These are phyloP conservation scores for Paraglomus occultum DNA, from an alignment of 192 early-diverging fungal genomes.

Conservation along the genomic window DNA sequence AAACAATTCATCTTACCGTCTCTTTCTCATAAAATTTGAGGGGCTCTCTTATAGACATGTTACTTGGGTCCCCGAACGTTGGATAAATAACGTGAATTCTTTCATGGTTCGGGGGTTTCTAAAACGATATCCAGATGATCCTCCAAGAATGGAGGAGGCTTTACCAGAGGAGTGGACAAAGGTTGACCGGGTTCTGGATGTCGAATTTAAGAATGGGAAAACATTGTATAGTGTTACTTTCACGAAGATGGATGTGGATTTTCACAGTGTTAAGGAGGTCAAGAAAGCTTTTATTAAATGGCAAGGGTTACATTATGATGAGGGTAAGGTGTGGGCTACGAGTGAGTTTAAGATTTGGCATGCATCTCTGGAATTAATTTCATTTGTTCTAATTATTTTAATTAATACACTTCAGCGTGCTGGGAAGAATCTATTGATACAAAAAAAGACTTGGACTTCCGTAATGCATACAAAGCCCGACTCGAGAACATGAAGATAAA, in stretches of 20 bases:
- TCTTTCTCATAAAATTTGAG: conserved; percentile 50
- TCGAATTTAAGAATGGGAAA: conserved; percentile 33
- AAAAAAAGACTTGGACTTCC: conserved; percentile 37
- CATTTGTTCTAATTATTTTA: conserved; percentile 17
- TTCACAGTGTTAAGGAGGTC: conserved; percentile 41
- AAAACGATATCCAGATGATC: conserved; percentile 28
- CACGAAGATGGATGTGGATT: conserved; percentile 29
- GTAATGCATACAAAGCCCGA: conserved; percentile 42
- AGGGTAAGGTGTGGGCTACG: conserved; percentile 39
- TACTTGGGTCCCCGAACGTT: conserved; percentile 49
- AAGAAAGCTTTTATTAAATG: conserved; percentile 64
- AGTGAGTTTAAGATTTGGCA: not conserved
- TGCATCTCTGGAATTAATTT: not conserved
- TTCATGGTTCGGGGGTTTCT: conserved; percentile 34
- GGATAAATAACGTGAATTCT: conserved; percentile 38
- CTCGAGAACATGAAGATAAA: conserved; percentile 36
- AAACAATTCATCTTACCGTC: conserved; percentile 25
- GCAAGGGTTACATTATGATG: conserved; percentile 52
- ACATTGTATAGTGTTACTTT: conserved; percentile 23
- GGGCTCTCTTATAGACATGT: conserved; percentile 45
- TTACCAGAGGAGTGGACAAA: conserved; percentile 39
- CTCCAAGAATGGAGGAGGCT: conserved; percentile 29
- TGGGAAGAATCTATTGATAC: conserved; percentile 41
- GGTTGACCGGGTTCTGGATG: conserved; percentile 42
- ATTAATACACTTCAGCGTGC: conserved; percentile 34